Base-by-base conservation (phyloP, 768 basidiomycete genomes). In the Zangia roseola region DNA sequence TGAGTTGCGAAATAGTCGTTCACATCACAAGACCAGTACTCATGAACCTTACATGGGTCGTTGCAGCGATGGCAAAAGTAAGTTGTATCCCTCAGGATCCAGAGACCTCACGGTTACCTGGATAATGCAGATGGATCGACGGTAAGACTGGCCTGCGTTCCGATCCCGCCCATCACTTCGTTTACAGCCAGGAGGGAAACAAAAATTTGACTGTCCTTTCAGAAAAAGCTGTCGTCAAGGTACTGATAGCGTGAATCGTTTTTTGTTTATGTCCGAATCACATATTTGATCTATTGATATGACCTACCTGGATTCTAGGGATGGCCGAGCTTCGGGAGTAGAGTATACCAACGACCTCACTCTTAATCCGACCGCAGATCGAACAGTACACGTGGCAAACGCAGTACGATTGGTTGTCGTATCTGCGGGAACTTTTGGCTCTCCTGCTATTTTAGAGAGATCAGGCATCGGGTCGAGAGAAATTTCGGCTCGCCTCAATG, bases 391-490 rank as follows among this genome's bases (percentile, higher is more conserved):
- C 47, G 64, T 17, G 16, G 73, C 67, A 33, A 63, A 59, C 49
- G 74, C 76, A 7, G 70, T 74, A 10, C 68, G 64, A 6, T 65
- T 80, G 0, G 76, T 82, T 6, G 72, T 82, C 20, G 36, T 82
- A 10, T 74, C 78, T 7, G 72, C 73, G 0, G 81, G 80, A 0
- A 71, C 80, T 2, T 79, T 83, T 45, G 81, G 81, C 6, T 79
- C 81, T 9, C 76, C 80, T 4, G 69, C 77, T 5, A 78, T 83
- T 31, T 65, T 82, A 5, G 80, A 82, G 57, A 71, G 80, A 36
- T 85, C 83, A 4, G 86, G 90, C 10, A 84, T 91, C 35, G 88
- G 88, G 7, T 74, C 77, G 3, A 57, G 64, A 17, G 59, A 66
- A 2, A 55, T 84, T 35, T 68, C 89, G 33, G 58, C 75, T 35